phyloP scores from a whole-genome alignment of 345 rosid genomes.

The Trapa bicornis region DNA sequence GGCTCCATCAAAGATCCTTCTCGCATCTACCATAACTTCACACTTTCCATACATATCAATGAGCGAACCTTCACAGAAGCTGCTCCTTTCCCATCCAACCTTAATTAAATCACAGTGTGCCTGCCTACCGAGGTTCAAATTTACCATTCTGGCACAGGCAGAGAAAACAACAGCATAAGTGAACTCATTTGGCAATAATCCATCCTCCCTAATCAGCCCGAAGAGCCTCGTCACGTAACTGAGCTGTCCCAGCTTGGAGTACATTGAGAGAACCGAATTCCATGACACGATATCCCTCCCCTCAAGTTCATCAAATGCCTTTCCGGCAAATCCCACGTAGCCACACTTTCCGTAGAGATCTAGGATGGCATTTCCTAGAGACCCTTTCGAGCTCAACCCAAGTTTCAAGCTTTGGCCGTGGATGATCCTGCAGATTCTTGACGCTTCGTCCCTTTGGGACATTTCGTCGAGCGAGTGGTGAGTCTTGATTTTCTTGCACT shows the following conservation, averaged over 20 bases:
- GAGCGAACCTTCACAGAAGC: constrained; percentile 61
- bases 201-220: constrained; percentile 22
- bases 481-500: constrained; percentile 35
- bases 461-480: constrained; percentile 62
- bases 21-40: constrained; percentile 38
- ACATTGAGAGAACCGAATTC: constrained; percentile 71
- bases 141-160: constrained; percentile 43
- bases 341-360: constrained; percentile 83
- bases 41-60: constrained; percentile 83
- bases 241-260: constrained; percentile 34
- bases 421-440: constrained; percentile 28
- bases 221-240: constrained; percentile 30
- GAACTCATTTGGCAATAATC: constrained; percentile 54
- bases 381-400: constrained; percentile 39
- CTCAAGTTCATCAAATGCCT: constrained; percentile 38
- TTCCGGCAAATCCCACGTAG: constrained; percentile 39
- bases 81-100: constrained; percentile 40
- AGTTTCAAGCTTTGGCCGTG: constrained; percentile 38
- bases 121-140: constrained; percentile 39
- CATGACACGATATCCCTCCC: constrained; percentile 50
- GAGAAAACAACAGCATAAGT: constrained; percentile 64
- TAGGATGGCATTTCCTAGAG: constrained; percentile 45
- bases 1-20: constrained; percentile 46
- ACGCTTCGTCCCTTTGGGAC: constrained; percentile 32
- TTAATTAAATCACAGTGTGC: constrained; percentile 53